Conservation (phyloP, 2,329 filamentous ascomycete genomes). For the Aspergillus pseudoterreus region DNA sequence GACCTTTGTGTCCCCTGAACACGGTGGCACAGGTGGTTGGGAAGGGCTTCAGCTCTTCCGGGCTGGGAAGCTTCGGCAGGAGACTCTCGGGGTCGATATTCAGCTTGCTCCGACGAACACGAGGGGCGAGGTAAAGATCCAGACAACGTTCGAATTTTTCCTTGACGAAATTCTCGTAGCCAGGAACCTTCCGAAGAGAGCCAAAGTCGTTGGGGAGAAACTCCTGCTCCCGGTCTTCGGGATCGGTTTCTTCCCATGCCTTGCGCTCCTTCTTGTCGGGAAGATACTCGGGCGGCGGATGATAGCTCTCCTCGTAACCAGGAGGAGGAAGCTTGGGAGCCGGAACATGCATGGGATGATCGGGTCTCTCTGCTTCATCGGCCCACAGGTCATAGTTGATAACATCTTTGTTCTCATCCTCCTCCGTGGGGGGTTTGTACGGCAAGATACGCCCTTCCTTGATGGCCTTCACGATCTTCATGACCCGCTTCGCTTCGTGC, state of each 20-base stretch:
- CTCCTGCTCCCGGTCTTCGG: slow-evolving; percentile 85
- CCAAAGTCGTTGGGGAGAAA: slow-evolving; percentile 80
- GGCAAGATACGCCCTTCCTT: slow-evolving; percentile 90
- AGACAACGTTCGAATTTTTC: slow-evolving; percentile 94
- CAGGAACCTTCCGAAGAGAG: slow-evolving; percentile 85
- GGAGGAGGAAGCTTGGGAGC: slow-evolving; percentile 91
- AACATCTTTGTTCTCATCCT: slow-evolving; percentile 67
- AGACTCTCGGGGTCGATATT: slow-evolving; percentile 95
- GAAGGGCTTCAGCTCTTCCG: slow-evolving; percentile 91
- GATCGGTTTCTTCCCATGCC: slow-evolving; percentile 79
- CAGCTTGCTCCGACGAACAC: slow-evolving; percentile 86
- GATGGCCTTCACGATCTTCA: slow-evolving; percentile 96
- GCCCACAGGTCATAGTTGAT: slow-evolving; percentile 90
- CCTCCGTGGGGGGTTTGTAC: slow-evolving; percentile 72
- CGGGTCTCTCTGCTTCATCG: slow-evolving; percentile 76
- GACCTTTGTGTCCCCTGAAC: slow-evolving; percentile 82
- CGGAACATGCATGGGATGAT: slow-evolving; percentile 90
- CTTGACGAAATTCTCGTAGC: slow-evolving; percentile 84
- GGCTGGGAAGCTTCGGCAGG: slow-evolving; percentile 86
- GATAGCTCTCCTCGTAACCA: slow-evolving; percentile 93
- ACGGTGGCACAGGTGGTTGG: slow-evolving; percentile 84
- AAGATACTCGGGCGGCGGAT: slow-evolving; percentile 90
- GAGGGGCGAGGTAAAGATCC: slow-evolving; percentile 90
- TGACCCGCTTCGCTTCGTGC: slow-evolving; percentile 91
- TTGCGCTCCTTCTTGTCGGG: slow-evolving; percentile 80